Evolutionary conservation across 768 basidiomycete species (phyloP).

Genomic region (Macrolepiota fuliginosa): DNA sequence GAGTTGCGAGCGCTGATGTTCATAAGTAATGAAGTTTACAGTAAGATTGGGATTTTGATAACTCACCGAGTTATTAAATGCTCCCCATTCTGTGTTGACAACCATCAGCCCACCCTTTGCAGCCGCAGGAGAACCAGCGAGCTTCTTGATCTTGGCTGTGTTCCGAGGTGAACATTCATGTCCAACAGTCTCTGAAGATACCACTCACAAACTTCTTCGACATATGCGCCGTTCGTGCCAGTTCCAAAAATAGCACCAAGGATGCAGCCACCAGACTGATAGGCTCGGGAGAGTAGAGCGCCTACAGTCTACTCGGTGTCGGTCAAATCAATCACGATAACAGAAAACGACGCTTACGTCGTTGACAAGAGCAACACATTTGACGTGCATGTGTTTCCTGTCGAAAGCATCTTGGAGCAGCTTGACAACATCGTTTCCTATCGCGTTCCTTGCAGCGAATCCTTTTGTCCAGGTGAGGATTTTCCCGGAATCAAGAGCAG

Average conservation of each 20-base stretch:
- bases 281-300: constrained; percentile 88
- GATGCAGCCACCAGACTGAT: constrained; percentile 88
- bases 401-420: constrained; percentile 92
- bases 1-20: constrained; percentile 66
- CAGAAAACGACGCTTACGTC: constrained; percentile 55
- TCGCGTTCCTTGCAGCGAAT: constrained; percentile 86
- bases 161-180: not conserved
- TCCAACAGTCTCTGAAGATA: not conserved
- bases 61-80: constrained; percentile 88
- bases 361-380: constrained; percentile 90
- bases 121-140: constrained; percentile 60
- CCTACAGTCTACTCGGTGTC: constrained; percentile 77
- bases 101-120: constrained; percentile 80
- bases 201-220: constrained; percentile 69
- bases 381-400: constrained; percentile 88
- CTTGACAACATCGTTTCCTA: constrained; percentile 86
- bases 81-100: constrained; percentile 98
- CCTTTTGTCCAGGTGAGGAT: constrained; percentile 97
- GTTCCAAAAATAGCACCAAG: constrained; percentile 96
- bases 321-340: not conserved
- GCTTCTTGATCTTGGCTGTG: constrained; percentile 75
- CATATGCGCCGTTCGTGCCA: constrained; percentile 97
- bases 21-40: not conserved
- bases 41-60: not conserved
- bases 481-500: constrained; percentile 84